Base-by-base conservation (phyloP, 768 basidiomycete species). In the Serendipita sp. region DNA sequence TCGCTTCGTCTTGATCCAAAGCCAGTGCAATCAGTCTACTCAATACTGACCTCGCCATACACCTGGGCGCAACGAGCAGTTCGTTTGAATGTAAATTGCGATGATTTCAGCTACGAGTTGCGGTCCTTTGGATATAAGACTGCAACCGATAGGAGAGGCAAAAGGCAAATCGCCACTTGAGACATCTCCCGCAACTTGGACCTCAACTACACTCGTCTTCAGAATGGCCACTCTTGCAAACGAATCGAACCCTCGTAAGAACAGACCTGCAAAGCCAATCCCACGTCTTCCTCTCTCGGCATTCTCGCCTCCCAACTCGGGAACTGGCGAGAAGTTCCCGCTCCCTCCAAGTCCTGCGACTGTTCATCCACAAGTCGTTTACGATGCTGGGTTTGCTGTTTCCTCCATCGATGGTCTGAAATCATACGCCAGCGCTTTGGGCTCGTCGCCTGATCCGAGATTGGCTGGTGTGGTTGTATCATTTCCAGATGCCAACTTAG, bases 241-340 rank as follows among this genome's bases (percentile, higher is more conserved):
- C 32, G 48, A 52, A 52, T 52, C 48, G 18, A 74, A 74, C 15
- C 69, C 74, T 11, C 81, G 84, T 68, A 83, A 85, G 70, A 88
- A 81, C 71, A 82, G 79, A 30, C 78, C 78, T 34, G 56, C 56
- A 60, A 88, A 83, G 71, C 76, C 81, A 23, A 81, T 84, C 3
- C 90, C 89, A 5, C 80, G 78, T 52, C 82, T 92, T 11, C 88
- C 89, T 0, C 72, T 84, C 30, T 89, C 88, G 10, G 89, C 83
- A 0, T 91, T 91, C 72, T 81, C 78, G 32, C 83, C 87, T 0
- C 85, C 86, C 30, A 86, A 80, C 73, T 78, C 85, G 3, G 83
- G 84, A 63, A 80, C 82, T 0, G 79, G 79, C 18, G 88, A 89
- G 51, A 75, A 75, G 0, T 89, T 89, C 71, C 86, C 84, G 1